These are phyloP conservation scores for Leishmania lainsoni DNA, from an alignment of 208 protist genomes.

Conservation along the genomic window DNA sequence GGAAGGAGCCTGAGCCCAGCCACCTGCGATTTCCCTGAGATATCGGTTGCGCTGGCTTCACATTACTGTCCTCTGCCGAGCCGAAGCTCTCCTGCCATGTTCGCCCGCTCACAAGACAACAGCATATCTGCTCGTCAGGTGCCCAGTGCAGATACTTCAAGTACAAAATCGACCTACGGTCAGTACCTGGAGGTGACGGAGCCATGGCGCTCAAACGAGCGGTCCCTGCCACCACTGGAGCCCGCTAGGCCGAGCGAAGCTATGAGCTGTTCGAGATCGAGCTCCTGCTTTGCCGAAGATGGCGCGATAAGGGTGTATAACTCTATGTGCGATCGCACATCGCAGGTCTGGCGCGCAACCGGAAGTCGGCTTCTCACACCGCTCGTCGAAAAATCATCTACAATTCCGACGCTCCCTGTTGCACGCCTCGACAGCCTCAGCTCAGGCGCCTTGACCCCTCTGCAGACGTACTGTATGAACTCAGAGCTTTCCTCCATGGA, in stretches of 20 bases:
- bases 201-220: constrained; percentile 5
- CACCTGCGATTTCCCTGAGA: neutral
- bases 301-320: neutral
- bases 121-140: neutral
- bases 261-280: neutral
- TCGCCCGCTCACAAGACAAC: neutral
- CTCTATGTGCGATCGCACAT: neutral
- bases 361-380: constrained; percentile 6
- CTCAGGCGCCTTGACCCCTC: too few relatives aligned
- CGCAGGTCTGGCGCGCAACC: neutral
- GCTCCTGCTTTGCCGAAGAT: neutral
- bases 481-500: neutral
- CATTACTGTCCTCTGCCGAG: constrained; percentile 13
- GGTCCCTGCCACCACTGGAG: neutral
- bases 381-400: neutral
- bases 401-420: too few relatives aligned
- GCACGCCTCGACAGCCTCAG: neutral
- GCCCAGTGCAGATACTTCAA: neutral
- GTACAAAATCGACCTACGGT: neutral
- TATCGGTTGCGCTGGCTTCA: neutral
- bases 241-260: neutral
- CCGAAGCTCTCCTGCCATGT: neutral
- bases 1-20: neutral
- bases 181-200: constrained; percentile 25
- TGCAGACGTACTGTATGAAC: neutral